These are phyloP conservation scores for Colletotrichum navitas DNA, from an alignment of 2,329 filamentous ascomycete species.

Conservation along the genomic window DNA sequence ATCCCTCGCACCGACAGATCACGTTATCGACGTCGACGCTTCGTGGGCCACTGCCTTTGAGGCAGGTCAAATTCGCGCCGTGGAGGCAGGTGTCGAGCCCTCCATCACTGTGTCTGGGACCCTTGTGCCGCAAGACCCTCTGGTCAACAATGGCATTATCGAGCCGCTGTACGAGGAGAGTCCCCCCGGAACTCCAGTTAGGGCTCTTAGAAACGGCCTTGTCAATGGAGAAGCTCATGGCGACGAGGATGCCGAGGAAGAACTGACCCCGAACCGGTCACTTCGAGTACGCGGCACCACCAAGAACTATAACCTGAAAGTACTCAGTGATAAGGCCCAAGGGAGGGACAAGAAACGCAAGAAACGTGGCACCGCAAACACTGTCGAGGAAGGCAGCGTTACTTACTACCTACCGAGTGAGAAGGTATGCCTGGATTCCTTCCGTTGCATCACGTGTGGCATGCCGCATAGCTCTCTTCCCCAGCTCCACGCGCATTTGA, in stretches of 20 bases:
- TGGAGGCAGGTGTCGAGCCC: conserved; percentile 58
- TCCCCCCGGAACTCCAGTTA: conserved; percentile 25
- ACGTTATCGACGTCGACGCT: conserved; percentile 63
- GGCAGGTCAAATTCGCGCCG: conserved; percentile 46
- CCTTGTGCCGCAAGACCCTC: conserved; percentile 3
- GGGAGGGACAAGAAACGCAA: conserved; percentile 64
- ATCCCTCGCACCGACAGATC: conserved; percentile 54
- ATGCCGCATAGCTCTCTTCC: conserved; percentile 60
- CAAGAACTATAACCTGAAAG: conserved; percentile 71
- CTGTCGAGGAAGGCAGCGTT: conserved; percentile 57
- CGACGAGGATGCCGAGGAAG: conserved; percentile 60
- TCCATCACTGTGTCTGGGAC: conserved; percentile 59
- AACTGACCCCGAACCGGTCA: conserved; percentile 65
- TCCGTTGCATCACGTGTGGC: conserved; percentile 65
- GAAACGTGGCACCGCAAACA: conserved; percentile 47
- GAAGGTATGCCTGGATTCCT: conserved; percentile 61
- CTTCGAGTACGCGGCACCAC: conserved; percentile 60
- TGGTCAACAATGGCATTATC: conserved; percentile 38
- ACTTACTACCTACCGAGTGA: conserved; percentile 60
- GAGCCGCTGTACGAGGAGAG: conserved; percentile 44
- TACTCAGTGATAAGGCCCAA: conserved; percentile 68
- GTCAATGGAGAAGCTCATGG: conserved; percentile 49
- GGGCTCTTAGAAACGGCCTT: conserved; percentile 37
- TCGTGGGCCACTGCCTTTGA: conserved; percentile 60
- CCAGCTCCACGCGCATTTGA: conserved; percentile 64